Evolutionary conservation across 2,329 filamentous ascomycete species (phyloP), one percentile per base, ranked within the genome.

Genomic region (Sclerotiophoma versabilis): DNA sequence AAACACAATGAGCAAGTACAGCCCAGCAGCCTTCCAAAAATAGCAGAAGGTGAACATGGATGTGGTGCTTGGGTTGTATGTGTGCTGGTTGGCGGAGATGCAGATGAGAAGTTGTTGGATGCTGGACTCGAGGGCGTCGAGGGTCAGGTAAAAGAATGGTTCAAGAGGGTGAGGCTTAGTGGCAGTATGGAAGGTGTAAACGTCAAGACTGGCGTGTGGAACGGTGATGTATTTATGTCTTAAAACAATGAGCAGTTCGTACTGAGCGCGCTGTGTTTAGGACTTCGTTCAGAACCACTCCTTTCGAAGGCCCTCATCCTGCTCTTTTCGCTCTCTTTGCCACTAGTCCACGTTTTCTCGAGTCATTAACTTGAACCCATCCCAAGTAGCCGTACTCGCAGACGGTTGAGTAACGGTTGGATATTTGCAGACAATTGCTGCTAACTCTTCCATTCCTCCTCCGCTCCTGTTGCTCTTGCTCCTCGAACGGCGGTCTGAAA

Each of bases 191-290:
- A 43, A 12, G 47, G 36, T 11, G 26, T 56, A 23, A n/a, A 27
- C 0, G 7, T 56, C 12, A 38, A 42, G 14, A 17, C 26, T 38
- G 53, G 34, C 15, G 42, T 47, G 2, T 56, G 41, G 47, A 41
- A 30, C 14, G 46, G 47, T 7, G 47, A 56, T 34, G 8, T 56
- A 2, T 50, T 51, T 20, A 46, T 51, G 39, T 41, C 23, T 23
- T 34, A 15, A 22, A 1, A 2, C 8, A 19, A 1, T 26, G 26
- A 2, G 3, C 10, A 4, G 7, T 34, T 1, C 11, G 30, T 11
- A n/a, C n/a, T n/a, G n/a, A n/a, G n/a, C n/a, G n/a, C n/a, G 4
- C 6, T 10, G 5, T 15, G 14, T 33, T 14, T 7, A 25, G 26
- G 9, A 25, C 5, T 39, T 10, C n/a, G n/a, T n/a, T n/a, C n/a